These are phyloP conservation scores for Acephala macrosclerotiorum DNA, from an alignment of 2,329 filamentous ascomycete genomes.

Conservation along the genomic window DNA sequence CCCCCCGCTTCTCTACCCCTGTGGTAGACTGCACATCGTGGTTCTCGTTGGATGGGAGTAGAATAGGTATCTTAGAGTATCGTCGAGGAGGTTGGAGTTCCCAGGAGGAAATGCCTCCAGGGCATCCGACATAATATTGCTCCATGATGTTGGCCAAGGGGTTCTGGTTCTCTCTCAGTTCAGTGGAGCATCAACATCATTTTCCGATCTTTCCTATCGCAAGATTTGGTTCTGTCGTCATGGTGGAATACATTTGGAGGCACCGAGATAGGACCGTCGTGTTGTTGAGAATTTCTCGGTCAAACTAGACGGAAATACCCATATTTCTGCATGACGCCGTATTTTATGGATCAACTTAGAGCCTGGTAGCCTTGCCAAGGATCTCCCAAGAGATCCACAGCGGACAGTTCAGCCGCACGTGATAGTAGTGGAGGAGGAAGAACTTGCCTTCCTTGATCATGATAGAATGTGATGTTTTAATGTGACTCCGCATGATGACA, in stretches of 20 bases:
- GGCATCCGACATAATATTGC: constrained; percentile 14
- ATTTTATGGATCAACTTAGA: constrained; percentile 1
- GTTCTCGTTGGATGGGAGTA: not conserved
- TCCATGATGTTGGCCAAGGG: constrained; percentile 4
- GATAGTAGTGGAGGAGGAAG: not conserved
- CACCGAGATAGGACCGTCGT: constrained; percentile 33
- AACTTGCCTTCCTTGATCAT: too few relatives aligned
- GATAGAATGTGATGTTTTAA: too few relatives aligned
- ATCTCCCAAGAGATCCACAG: constrained; percentile 5
- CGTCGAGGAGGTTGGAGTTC: constrained; percentile 5
- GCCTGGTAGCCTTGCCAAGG: constrained; percentile 6
- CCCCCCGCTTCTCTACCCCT: constrained; percentile 6
- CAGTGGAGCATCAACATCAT: constrained; percentile 18
- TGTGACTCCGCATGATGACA: too few relatives aligned
- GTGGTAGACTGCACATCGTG: not conserved
- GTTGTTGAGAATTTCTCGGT: constrained; percentile 23
- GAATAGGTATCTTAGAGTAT: constrained; percentile 6
- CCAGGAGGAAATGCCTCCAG: constrained; percentile 11
- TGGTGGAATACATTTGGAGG: constrained; percentile 19
- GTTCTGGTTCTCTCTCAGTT: not conserved
- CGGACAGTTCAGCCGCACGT: not conserved
- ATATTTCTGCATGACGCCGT: constrained; percentile 21
- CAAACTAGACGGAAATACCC: constrained; percentile 24
- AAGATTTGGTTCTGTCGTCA: constrained; percentile 29
- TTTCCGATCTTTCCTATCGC: constrained; percentile 16